Conservation (phyloP, 768 basidiomycete species). For the Lepiota brunneoincarnata region DNA sequence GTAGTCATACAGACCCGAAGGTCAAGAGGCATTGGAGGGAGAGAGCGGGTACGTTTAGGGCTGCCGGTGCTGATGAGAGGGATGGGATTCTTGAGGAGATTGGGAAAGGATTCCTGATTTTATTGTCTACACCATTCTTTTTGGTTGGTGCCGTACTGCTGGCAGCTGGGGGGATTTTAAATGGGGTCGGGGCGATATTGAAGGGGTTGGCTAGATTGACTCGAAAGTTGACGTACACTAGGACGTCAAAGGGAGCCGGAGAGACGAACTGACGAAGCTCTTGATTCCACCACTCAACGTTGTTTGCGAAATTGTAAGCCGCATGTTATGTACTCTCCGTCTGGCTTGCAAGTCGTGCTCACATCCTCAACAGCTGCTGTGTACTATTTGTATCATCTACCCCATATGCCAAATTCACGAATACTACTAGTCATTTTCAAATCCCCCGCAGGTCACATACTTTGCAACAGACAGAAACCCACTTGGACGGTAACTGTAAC, state of each 20-base stretch:
- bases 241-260: neutral
- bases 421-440: no score
- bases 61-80: neutral
- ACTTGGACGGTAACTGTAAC: no score
- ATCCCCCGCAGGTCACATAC: no score
- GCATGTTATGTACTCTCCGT: no score
- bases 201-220: neutral
- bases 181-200: slow-evolving; percentile 2
- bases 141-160: slow-evolving; percentile 4
- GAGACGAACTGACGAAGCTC: no score
- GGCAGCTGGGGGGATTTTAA: slow-evolving; percentile 4
- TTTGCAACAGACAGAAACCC: no score
- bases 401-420: no score
- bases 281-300: no score
- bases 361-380: no score
- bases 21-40: slow-evolving; percentile 1
- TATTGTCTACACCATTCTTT: slow-evolving; percentile 4
- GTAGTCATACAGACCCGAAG: slow-evolving; percentile 1
- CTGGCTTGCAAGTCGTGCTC: no score
- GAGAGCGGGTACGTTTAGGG: slow-evolving; percentile 1
- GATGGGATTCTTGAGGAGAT: neutral
- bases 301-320: no score
- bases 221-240: neutral
- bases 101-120: slow-evolving; percentile 2
- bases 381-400: no score